Conservation (phyloP, 805 yeast genomes). For the Lachancea thermotolerans region DNA sequence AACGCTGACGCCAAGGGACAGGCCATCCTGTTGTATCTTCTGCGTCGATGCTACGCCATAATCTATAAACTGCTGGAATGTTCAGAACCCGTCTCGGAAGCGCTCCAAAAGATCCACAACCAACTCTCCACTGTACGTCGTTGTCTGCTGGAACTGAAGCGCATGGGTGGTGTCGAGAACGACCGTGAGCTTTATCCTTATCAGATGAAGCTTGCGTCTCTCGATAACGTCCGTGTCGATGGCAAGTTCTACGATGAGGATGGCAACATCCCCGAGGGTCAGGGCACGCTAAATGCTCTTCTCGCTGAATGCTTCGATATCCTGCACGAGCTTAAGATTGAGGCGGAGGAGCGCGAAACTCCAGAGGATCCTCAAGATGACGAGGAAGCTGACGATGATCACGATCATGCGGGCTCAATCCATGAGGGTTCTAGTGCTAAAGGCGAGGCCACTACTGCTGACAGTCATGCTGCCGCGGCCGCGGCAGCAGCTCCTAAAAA, state of each 20-base stretch:
- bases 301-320: constrained; percentile 93
- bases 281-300: constrained; percentile 86
- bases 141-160: constrained; percentile 80
- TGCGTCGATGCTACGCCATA: constrained; percentile 86
- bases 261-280: constrained; percentile 94
- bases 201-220: constrained; percentile 85
- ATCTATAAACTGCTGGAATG: constrained; percentile 85
- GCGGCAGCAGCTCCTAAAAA: neutral
- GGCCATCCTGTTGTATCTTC: constrained; percentile 59
- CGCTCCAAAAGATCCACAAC: constrained; percentile 87
- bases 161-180: constrained; percentile 86
- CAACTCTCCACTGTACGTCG: constrained; percentile 87
- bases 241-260: constrained; percentile 83
- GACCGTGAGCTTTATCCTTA: constrained; percentile 91
- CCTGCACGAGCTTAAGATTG: constrained; percentile 82
- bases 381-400: constrained; percentile 9
- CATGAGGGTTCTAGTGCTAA: neutral
- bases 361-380: constrained; percentile 19
- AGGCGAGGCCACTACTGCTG: neutral
- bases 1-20: constrained; percentile 45
- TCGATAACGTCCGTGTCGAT: constrained; percentile 80
- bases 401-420: constrained; percentile 3
- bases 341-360: constrained; percentile 59
- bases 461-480: neutral
- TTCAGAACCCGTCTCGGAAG: constrained; percentile 92